Evolutionary conservation across 1,139 yeast species (phyloP), one percentile per base, ranked within the genome.

Genomic region (Nadsonia starkeyi-henricii): DNA sequence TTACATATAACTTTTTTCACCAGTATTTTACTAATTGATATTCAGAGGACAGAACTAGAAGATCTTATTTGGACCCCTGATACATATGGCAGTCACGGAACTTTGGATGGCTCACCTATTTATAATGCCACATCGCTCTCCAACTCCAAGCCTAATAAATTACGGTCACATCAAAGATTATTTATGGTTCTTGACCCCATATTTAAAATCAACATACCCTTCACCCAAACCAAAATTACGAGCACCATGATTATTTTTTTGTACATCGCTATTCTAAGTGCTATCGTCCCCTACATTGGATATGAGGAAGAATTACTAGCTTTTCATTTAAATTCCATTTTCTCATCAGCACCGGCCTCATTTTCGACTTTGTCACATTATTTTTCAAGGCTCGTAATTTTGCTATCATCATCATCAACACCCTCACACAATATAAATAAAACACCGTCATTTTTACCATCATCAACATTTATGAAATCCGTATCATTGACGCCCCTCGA

Each of bases 1-100:
- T 63, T 85, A 45, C 86, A 81, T 55, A 58, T 77, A 47, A 75
- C 89, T 0, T 83, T 71, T 59, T 74, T 83, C 52, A 68, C 79
- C 1, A 79, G 88, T 0, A 75, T 82, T 0, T 64, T 84, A 18
- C 72, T 81, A 28, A 74, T 85, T 44, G 95, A 85, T 63, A 66
- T 81, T 45, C 73, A 78, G 44, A 70, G 86, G 49, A 62, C 74
- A 42, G 88, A 81, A 56, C 67, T 81, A 20, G 74, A 75, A 12
- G 85, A 79, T 52, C 61, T 78, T 37, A 57, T 76, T 13, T 45
- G 45, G 23, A 47, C 49, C 1, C 43, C 41, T 39, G 42, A 42
- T 12, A 42, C 42, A 2, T 42, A 33, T 3, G 42, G 42, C 28
- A 18, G 45, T 12, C 36, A 46, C 28, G 20, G 45, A 5, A 4